Evolutionary conservation across 345 rosid genomes (phyloP), one percentile per base, ranked within the genome.

Genomic region (Pistacia atlantica): DNA sequence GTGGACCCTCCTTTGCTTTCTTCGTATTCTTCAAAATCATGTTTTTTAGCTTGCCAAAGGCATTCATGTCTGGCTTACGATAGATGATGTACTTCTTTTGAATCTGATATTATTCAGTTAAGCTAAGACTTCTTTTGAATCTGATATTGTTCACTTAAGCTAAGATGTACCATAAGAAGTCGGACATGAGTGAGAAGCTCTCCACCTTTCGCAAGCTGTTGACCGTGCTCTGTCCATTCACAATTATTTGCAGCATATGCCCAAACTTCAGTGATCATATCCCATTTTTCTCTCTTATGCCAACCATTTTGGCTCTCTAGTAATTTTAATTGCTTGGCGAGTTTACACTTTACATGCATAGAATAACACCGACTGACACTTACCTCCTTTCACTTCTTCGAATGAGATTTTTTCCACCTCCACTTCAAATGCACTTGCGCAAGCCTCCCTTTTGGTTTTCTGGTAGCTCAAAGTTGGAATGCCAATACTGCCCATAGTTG

Each of bases 181-280:
- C 68, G 67, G 2, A 82, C 75, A 67, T 79, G 76, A 64, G 81
- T 74, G 5, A 79, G 67, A 3, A 77, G 37, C 70, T 83, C 81
- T 2, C 81, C 77, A 2, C 86, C 81, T 25, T 49, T 33, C 13
- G 49, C 56, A 8, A 83, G 67, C 17, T 69, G 66, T 20, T 76
- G 73, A 12, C 65, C 64, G 35, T 73, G 83, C 25, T 25, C 25
- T 25, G 25, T 31, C 33, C 33, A 1, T 31, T 31, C 33, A 31
- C 33, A 31, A 1, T 2, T 1, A 31, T 31, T 31, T 31, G 33
- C 3, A 31, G 33, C 33, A 31, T 31, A 31, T 31, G 33, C 3
- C 33, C 3, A 2, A 31, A 31, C 33, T 31, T 31, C 33, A 1
- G 33, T 2, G 2, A 31, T 31, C 33, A 31, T 31, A 1, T 75